Base-by-base conservation (phyloP, 768 basidiomycete genomes). In the Mycena rosella region DNA sequence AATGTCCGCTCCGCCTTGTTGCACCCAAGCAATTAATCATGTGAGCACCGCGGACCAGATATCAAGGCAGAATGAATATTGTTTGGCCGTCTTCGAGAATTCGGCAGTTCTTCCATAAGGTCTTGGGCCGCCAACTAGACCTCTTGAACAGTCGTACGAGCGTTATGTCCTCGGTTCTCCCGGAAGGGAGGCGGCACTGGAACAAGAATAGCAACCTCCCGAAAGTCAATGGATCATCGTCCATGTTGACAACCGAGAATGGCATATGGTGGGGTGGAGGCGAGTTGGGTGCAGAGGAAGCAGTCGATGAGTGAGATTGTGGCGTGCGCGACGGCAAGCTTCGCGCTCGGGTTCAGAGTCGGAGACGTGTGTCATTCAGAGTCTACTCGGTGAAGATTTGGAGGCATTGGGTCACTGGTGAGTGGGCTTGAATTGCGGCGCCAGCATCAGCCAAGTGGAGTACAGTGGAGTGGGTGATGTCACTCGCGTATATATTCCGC, bases 1-100 rank as follows among this genome's bases (percentile, higher is more conserved):
- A 58, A 65, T 18, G 36, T 58, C 14, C 15, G 20, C 15, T 51
- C 36, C 10, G 49, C 32, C 26, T 44, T 57, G 1, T 11, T 34
- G 26, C 45, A 24, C 34, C 54, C 44, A 63, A 68, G 2, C 49
- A 49, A 27, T 49, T 49, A 22, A 67, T 53, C 22, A 67, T 15
- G 44, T 67, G 65, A 20, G 59, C 67, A 11, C 60, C 67, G 5
- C 67, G 54, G 15, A 63, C 26, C 30, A 68, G 49, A 57, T 61
- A 68, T 18, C 36, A 9, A 32, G 60, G 60, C 29, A 68, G n/a
- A 27, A 68, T 56, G 49, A 67, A 47, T 9, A 45, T 48, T 13
- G 58, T 66, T 6, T 22, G 47, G n/a, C n/a, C n/a, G n/a, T n/a
- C n/a, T n/a, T n/a, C n/a, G n/a, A n/a, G n/a, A n/a, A n/a, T 27